phyloP scores from a whole-genome alignment of 768 basidiomycete genomes.

The Melanogaster broomeanus region DNA sequence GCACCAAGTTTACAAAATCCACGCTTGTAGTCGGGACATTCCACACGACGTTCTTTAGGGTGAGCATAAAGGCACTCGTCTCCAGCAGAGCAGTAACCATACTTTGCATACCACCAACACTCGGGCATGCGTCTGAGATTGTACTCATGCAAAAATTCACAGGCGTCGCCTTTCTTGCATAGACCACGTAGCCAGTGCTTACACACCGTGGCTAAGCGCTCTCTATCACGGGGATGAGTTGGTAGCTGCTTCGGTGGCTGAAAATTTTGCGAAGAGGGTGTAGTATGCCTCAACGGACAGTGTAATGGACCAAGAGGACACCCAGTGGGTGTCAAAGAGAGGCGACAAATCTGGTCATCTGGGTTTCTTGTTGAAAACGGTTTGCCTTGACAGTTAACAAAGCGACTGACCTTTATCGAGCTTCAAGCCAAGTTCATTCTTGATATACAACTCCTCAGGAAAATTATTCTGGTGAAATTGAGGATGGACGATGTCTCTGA shows the following conservation, averaged over 20 bases:
- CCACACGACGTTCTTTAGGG: conserved; percentile 86
- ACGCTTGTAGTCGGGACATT: conserved; percentile 94
- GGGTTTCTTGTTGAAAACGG: conserved; percentile 2
- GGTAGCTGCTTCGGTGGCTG: conserved; percentile 83
- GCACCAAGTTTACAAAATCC: conserved; percentile 94
- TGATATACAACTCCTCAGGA: conserved; percentile 76
- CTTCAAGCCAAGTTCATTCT: conserved; percentile 80
- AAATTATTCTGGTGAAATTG: conserved; percentile 96
- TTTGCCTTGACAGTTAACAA: background rate
- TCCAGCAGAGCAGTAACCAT: conserved; percentile 95
- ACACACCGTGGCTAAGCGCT: conserved; percentile 89
- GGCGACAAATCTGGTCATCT: conserved; percentile 95
- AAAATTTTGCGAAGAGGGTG: conserved; percentile 86
- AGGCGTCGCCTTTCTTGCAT: conserved; percentile 97
- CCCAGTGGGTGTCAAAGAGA: conserved; percentile 76
- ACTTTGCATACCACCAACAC: conserved; percentile 99
- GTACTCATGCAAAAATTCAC: conserved; percentile 99
- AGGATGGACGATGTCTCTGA: conserved; percentile 75
- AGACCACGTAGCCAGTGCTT: conserved; percentile 98
- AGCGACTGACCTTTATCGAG: conserved; percentile 77
- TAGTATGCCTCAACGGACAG: conserved; percentile 92
- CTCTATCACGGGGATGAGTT: conserved; percentile 79
- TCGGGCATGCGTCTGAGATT: conserved; percentile 98
- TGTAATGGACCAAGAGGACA: conserved; percentile 90
- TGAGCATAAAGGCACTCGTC: conserved; percentile 98